These are phyloP conservation scores for Xerophyta viscosa DNA, from an alignment of 106 monocot species.

Conservation along the genomic window DNA sequence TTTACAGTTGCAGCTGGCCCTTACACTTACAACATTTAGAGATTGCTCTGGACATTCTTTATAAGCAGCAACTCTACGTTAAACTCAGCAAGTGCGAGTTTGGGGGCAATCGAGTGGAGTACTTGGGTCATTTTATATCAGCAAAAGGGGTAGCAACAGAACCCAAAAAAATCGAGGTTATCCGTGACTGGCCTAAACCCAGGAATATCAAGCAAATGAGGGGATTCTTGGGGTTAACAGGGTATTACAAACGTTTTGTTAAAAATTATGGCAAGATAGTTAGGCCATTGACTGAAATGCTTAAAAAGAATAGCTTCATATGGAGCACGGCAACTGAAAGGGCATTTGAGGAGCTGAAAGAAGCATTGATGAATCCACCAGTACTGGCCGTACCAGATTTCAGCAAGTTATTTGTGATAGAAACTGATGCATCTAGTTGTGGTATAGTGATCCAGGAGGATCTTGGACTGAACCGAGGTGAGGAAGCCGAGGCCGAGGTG, in stretches of 20 bases:
- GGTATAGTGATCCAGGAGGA: too few species aligned
- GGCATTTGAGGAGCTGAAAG: slow-evolving; percentile 1
- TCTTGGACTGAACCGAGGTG: too few species aligned
- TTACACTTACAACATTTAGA: not conserved
- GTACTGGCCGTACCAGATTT: slow-evolving; percentile 3
- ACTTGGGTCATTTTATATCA: not conserved
- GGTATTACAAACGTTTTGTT: slow-evolving; percentile 4
- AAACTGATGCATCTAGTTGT: slow-evolving; percentile 2
- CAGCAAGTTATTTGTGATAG: not conserved
- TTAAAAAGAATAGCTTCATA: not conserved
- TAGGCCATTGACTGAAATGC: not conserved
- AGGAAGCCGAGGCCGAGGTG: too few species aligned
- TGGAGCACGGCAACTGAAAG: not conserved
- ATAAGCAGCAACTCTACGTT: too few species aligned
- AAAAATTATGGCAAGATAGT: slow-evolving; percentile 1
- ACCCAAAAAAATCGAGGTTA: not conserved
- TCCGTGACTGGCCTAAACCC: not conserved
- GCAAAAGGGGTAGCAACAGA: not conserved
- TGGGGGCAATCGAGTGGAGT: not conserved
- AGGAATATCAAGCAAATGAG: not conserved
- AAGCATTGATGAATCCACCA: not conserved
- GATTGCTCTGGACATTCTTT: too few species aligned
- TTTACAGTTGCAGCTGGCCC: not conserved
- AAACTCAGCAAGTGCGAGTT: not conserved
- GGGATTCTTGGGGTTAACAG: not conserved